Percentiles rank a stretch among this genome's conserved stretches.
Conservation (phyloP, 345 rosid species). For the Brassica incana region DNA sequence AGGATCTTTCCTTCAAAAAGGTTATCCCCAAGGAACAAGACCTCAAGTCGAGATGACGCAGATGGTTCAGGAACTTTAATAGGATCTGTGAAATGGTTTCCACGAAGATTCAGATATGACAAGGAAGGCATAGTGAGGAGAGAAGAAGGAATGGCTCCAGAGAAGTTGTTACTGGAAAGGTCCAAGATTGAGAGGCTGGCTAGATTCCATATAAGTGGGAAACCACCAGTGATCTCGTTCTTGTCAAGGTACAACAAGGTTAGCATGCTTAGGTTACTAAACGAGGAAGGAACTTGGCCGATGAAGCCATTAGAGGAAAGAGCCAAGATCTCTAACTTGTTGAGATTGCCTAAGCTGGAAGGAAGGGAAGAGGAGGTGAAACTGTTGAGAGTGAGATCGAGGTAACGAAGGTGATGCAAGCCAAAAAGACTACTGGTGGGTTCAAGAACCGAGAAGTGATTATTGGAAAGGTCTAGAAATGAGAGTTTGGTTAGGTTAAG, state of each 20-base stretch:
- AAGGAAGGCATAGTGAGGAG: neutral
- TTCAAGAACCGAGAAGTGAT: neutral
- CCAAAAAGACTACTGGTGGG: neutral
- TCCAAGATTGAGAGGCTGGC: fast-evolving
- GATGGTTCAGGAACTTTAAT: neutral
- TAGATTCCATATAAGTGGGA: slow-evolving; percentile 19
- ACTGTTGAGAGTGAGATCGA: neutral
- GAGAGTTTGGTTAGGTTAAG: neutral
- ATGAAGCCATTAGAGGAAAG: neutral
- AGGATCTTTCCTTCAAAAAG: neutral
- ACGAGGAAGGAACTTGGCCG: slow-evolving; percentile 3
- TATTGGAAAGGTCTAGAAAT: neutral
- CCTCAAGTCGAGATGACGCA: neutral
- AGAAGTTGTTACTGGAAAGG: neutral
- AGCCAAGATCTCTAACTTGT: neutral
- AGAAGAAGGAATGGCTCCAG: neutral
- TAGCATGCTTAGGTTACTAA: neutral
- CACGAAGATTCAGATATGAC: neutral
- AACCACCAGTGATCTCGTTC: neutral
- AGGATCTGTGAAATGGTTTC: neutral
- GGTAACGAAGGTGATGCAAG: neutral
- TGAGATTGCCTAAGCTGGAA: neutral
- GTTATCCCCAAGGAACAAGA: neutral
- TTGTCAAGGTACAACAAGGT: fast-evolving
- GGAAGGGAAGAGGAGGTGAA: neutral